Evolutionary conservation across 2,329 filamentous ascomycete species (phyloP), one percentile per base, ranked within the genome.

Genomic region (Rasamsonia emersonii): DNA sequence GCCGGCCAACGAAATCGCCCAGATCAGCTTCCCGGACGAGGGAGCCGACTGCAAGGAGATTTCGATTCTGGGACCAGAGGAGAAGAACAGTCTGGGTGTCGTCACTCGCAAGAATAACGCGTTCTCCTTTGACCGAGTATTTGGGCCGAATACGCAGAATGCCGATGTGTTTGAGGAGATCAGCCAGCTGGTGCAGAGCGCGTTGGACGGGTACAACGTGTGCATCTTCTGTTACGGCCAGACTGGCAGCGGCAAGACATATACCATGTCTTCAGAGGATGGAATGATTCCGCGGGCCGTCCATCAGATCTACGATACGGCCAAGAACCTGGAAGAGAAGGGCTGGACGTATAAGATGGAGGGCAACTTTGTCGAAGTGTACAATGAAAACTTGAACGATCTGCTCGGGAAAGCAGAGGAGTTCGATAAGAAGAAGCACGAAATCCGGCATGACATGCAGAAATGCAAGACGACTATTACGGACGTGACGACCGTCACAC

Each of bases 161-260:
- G 70, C 76, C 11, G 82, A 93, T 43, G 79, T 98, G 1, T 98
- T 98, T 53, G 85, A 84, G 34, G 91, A 98, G 54, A 96, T 96
- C 53, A 93, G 86, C 35, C 91, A 98, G 54, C 74, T 98, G 19
- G 88, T 98, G 1, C 91, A 98, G 60, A 93, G 85, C 46, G 91
- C 93, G 0, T 70, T 98, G 23, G 91, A 98, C 51, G 91, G 91
- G 1, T 98, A 94, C 66, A 98, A 96, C 46, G 91, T 98, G 31
- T 96, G 89, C 60, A 96, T 98, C 41, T 94, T 98, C 63, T 95
- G 88, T 54, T 98, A 98, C 53, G 91, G 91, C 25, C 91, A 98
- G 59, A 98, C 91, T 0, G 91, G 91, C 3, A 91, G 88, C 11
- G 91, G 91, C 38, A 98, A 98, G 68, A 98, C 91, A 0, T 84